Base-by-base conservation (phyloP, 768 basidiomycete genomes). In the Leccinum barrowsii region DNA sequence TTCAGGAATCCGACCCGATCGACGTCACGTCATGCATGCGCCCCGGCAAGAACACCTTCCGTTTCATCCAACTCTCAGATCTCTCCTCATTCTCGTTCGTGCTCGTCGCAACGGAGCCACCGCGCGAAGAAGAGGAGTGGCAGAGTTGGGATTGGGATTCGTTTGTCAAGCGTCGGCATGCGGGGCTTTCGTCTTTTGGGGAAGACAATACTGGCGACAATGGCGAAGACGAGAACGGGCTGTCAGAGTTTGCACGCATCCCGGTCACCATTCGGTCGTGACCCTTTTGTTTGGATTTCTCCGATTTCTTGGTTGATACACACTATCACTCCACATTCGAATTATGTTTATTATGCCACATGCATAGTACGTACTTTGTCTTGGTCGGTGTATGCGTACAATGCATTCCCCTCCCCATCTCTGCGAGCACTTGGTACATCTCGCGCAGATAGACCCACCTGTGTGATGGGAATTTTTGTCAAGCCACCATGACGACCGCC, bases 51-150 rank as follows among this genome's bases (percentile, higher is more conserved):
- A 85, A 85, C 66, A 66, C 73, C 5, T 67, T 85, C 54, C 75
- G 78, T 37, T 75, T 84, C 55, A 78, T 84, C 46, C 83, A 84
- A 34, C 68, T 85, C 15, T 73, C 74, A 6, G 67, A 71, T 52
- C 69, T 82, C 62, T 69, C 75, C 17, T 68, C 77, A 28, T 76
- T 69, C 57, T 69, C 76, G 2, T 84, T 84, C 61, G 67, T 79
- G 21, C 74, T 84, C 57, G 72, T 71, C 55, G 79, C 79, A 5
- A 73, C 67, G 46, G 64, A 57, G n/a, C 61, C 62, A 15, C 64
- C 53, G 12, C 66, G 58, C 0, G 60, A 65, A 42, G 65, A 70
- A 11, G 63, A 32, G 21, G 63, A 28, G n/a, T 67, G 64, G 69
- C 61, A 63, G 21, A 47, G 48, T 24, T 62, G 56, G 59, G 66